Evolutionary conservation across 257 asterid species (phyloP).

Genomic region (Verbena officinalis): DNA sequence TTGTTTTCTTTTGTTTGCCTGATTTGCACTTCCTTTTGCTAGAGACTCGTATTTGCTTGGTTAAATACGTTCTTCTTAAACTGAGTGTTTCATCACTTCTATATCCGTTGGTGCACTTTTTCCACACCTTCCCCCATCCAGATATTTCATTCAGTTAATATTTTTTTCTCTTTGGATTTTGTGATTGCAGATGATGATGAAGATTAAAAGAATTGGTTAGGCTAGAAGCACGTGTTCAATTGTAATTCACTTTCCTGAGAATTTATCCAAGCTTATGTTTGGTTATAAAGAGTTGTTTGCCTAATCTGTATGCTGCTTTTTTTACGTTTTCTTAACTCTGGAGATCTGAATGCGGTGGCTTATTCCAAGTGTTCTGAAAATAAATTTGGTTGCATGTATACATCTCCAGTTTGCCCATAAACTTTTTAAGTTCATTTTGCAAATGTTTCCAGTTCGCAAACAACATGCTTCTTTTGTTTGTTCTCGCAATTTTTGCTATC

Average conservation of each 20-base stretch:
- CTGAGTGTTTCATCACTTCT: background rate
- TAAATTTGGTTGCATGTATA: constrained; percentile 26
- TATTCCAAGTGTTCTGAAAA: constrained; percentile 31
- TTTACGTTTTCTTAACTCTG: constrained; percentile 16
- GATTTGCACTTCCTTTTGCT: background rate
- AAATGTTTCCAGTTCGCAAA: background rate
- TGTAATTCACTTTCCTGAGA: constrained; percentile 5
- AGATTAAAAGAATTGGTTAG: constrained; percentile 40
- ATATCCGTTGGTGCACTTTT: background rate
- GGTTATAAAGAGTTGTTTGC: constrained; percentile 33
- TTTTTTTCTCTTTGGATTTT: constrained; percentile 8
- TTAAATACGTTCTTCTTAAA: background rate
- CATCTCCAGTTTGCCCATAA: background rate
- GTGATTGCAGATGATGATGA: constrained; percentile 68
- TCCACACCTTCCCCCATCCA: constrained; percentile 3
- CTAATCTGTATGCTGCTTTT: constrained; percentile 24
- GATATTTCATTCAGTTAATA: constrained; percentile 1
- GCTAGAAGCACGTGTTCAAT: constrained; percentile 23
- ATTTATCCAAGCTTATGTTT: constrained; percentile 23
- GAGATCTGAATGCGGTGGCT: constrained; percentile 29
- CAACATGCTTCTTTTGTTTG: background rate
- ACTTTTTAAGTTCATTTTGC: too few relatives aligned
- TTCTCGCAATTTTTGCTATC: background rate
- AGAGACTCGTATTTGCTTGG: background rate
- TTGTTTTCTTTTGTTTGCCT: background rate